Base-by-base conservation (phyloP, 495 filamentous ascomycete genomes). In the Viridothelium virens region DNA sequence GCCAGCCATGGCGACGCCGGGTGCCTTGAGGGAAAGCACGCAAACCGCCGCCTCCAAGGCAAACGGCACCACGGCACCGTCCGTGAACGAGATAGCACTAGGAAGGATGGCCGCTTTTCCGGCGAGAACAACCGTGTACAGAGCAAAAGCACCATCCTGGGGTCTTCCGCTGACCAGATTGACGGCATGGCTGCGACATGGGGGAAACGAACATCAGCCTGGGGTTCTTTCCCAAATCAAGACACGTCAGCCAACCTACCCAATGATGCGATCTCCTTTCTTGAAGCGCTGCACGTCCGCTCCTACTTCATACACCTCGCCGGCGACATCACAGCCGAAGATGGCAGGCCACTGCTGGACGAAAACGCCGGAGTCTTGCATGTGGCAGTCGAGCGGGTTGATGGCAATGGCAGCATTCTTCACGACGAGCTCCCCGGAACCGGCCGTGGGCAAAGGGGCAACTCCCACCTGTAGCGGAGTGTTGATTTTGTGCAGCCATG, bases 151-250 rank as follows among this genome's bases (percentile, higher is more conserved):
- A 36, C 75, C 72, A 70, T 78, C 72, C 66, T 74, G 69, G 63
- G 74, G 73, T 53, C 71, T 68, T 66, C 81, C 61, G 81, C 86
- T 69, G 66, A 79, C 12, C 79, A 88, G 69, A 76, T 82, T 66
- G 83, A 86, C 71, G 18, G 67, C 46, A n/a, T 77, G 72, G 46
- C 41, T 44, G 14, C 14, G 41, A 44, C 1, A 14, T 7, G 67
- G 73, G 6, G 70, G 65, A 6, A 64, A 70, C 16, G 38, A 69
- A 4, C 64, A 69, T 66, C 70, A 64, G 34, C 69, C 64, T 0
- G 63, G 53, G 67, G 67, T 44, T 34, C 14, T 9, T 64, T 14
- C 14, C 25, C 56, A 64, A 44, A 7, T 7, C 41, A 7, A 44
- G 25, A 7, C 72, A 56, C 70, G 76, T 68, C 41, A 44, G 14